Percentiles rank a stretch among this genome's conserved stretches.
Conservation (phyloP, 108 stramenopile species). For the Cyclotella choctawhatcheeana region DNA sequence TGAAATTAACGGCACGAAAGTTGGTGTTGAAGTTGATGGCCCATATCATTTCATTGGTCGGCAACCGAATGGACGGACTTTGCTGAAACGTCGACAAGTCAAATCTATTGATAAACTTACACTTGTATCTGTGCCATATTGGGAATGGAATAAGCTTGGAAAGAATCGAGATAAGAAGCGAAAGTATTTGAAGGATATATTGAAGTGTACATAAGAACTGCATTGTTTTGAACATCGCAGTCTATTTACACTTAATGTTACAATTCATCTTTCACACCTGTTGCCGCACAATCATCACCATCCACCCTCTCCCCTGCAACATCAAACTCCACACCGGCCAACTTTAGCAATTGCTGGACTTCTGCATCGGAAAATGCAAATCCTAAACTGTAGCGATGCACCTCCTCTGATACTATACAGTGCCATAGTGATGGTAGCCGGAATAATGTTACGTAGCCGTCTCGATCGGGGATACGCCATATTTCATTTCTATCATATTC, state of each 20-base stretch:
- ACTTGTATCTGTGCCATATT: too few species aligned
- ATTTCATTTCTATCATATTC: conserved; percentile 38
- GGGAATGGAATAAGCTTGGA: background rate
- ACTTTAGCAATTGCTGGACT: conserved; percentile 40
- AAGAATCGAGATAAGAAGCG: background rate
- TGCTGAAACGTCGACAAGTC: background rate
- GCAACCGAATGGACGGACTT: background rate
- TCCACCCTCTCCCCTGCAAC: conserved; percentile 4
- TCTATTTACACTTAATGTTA: too few species aligned
- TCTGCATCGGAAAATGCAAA: conserved; percentile 57
- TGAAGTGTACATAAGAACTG: too few species aligned
- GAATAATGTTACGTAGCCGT: conserved; percentile 51
- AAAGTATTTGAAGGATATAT: background rate
- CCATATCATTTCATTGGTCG: too few species aligned
- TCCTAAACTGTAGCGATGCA: conserved; percentile 55
- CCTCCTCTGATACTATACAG: conserved; percentile 53
- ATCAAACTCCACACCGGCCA: conserved; percentile 46
- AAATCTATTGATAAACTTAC: background rate
- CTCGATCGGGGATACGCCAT: conserved; percentile 48
- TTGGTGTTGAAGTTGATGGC: background rate
- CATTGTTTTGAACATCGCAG: too few species aligned
- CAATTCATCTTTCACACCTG: conserved; percentile 5
- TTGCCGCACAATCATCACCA: background rate
- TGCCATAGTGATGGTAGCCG: conserved; percentile 48
- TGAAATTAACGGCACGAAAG: background rate